phyloP scores from a whole-genome alignment of 129 eudicot species.

The Artemisia annua region DNA sequence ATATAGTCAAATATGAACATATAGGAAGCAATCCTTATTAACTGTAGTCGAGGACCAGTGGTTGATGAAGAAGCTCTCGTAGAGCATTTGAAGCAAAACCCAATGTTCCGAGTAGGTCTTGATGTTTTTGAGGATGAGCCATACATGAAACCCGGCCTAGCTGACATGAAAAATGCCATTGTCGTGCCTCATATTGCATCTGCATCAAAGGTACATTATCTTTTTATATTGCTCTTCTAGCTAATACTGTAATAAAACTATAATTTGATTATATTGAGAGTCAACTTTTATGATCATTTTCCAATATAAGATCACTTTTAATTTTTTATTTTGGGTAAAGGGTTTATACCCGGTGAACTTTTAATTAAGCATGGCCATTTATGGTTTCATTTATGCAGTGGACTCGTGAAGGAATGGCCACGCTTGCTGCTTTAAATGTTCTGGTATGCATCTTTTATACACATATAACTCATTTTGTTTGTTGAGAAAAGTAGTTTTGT shows the following conservation, averaged over 20 bases:
- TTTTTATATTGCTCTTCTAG: neutral
- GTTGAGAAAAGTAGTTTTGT: neutral
- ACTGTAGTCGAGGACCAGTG: slow-evolving; percentile 98
- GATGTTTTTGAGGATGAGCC: slow-evolving; percentile 99
- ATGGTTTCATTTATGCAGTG: slow-evolving; percentile 61
- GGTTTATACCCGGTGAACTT: too few species aligned
- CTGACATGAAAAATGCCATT: slow-evolving; percentile 90
- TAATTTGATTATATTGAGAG: slow-evolving; percentile 8
- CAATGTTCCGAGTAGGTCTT: slow-evolving; percentile 98
- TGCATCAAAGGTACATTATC: slow-evolving; percentile 75
- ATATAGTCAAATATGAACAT: neutral
- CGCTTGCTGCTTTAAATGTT: slow-evolving; percentile 93
- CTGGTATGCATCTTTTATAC: slow-evolving; percentile 53
- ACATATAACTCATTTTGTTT: neutral
- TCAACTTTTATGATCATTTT: slow-evolving; percentile 1
- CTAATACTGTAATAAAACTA: neutral
- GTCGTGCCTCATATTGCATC: slow-evolving; percentile 99
- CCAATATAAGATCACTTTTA: neutral
- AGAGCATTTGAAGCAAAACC: slow-evolving; percentile 80
- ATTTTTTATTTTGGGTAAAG: too few species aligned
- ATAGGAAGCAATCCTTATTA: slow-evolving; percentile 89
- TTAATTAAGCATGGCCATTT: neutral
- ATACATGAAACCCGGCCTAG: slow-evolving; percentile 96
- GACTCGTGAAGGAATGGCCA: slow-evolving; percentile 99
- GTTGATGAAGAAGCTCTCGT: slow-evolving; percentile 96